These are phyloP conservation scores for Metschnikowia borealis DNA, from an alignment of 805 yeast species.

Conservation along the genomic window DNA sequence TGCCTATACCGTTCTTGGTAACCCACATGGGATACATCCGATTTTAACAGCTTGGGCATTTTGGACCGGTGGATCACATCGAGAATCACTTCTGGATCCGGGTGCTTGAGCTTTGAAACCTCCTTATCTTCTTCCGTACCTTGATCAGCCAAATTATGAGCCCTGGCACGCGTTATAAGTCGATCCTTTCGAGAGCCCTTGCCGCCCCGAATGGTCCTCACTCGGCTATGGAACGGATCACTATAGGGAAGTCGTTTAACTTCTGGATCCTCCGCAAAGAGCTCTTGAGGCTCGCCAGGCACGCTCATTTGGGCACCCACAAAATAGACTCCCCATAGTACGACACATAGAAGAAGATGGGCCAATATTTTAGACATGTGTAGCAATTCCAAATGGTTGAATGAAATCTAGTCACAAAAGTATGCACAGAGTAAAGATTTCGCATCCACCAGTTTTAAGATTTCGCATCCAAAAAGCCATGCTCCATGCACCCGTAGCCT, in stretches of 20 bases:
- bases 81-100: not conserved
- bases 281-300: not conserved
- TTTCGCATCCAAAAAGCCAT: not conserved
- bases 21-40: not conserved
- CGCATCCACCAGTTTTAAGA: not conserved
- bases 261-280: not conserved
- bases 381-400: not conserved
- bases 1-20: slow-evolving; percentile 3
- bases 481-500: not conserved
- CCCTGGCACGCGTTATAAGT: not conserved
- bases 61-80: not conserved
- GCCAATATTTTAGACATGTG: not conserved
- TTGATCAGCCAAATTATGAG: not conserved
- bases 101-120: not conserved
- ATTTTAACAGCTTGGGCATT: not conserved
- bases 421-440: not conserved
- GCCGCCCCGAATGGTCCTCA: not conserved
- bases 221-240: not conserved
- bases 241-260: not conserved
- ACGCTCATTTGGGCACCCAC: not conserved
- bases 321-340: not conserved
- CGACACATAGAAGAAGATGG: not conserved
- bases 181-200: not conserved
- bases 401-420: not conserved
- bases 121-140: not conserved